A percentile compares a stretch with the other conserved stretches of the same genome.
Conservation (phyloP, 192 early-diverging fungal species). For the Funneliformis mosseae region DNA sequence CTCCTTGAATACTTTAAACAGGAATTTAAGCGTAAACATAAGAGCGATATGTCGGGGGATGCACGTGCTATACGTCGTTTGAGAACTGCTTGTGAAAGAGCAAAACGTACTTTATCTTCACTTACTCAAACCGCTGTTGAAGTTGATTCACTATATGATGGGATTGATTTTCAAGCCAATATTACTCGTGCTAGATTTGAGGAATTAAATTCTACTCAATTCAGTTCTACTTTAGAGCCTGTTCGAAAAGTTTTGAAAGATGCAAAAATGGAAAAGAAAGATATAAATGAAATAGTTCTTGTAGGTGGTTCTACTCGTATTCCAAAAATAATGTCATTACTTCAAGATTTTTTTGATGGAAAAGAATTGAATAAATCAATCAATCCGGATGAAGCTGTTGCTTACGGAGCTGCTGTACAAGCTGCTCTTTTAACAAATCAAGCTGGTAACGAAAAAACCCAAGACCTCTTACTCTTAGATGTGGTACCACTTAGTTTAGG, state of each 20-base stretch:
- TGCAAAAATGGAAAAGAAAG: slow-evolving; percentile 72
- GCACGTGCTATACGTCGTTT: slow-evolving; percentile 88
- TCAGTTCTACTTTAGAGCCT: slow-evolving; percentile 89
- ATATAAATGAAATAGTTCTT: slow-evolving; percentile 79
- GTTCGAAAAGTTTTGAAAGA: slow-evolving; percentile 91
- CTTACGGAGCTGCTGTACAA: slow-evolving; percentile 92
- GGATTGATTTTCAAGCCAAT: slow-evolving; percentile 83
- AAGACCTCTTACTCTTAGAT: slow-evolving; percentile 80
- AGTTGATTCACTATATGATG: slow-evolving; percentile 87
- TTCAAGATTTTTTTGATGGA: slow-evolving; percentile 78
- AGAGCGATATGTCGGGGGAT: slow-evolving; percentile 80
- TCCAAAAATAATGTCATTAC: slow-evolving; percentile 84
- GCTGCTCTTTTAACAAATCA: slow-evolving; percentile 76
- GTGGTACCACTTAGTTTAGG: slow-evolving; percentile 85
- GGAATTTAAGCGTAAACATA: slow-evolving; percentile 87
- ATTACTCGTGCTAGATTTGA: slow-evolving; percentile 97
- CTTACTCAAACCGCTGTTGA: slow-evolving; percentile 84
- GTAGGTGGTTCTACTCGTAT: slow-evolving; percentile 93
- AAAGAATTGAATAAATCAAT: slow-evolving; percentile 84
- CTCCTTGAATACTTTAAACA: slow-evolving; percentile 90
- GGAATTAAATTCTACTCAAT: slow-evolving; percentile 86
- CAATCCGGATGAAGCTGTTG: slow-evolving; percentile 97
- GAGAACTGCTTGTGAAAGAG: slow-evolving; percentile 89
- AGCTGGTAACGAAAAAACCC: slow-evolving; percentile 59
- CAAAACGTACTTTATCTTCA: slow-evolving; percentile 93